Conservation (phyloP, 169 alveolate species). For the Plasmodium inui region DNA sequence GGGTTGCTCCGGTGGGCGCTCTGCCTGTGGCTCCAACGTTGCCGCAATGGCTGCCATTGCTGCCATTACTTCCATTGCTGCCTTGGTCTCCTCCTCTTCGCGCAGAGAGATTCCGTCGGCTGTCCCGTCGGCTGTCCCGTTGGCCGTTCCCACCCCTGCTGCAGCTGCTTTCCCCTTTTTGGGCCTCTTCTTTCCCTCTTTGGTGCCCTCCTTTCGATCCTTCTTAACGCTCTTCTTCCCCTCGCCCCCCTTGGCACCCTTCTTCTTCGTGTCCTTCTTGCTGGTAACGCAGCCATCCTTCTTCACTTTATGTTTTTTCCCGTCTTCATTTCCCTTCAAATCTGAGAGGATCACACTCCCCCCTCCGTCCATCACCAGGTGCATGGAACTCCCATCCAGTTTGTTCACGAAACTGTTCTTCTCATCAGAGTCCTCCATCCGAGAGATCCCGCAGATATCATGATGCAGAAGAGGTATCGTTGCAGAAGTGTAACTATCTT, state of each 20-base stretch:
- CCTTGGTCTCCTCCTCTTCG: neutral
- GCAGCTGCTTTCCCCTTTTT: neutral
- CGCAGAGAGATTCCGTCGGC: neutral
- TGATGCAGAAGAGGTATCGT: slow-evolving; percentile 8
- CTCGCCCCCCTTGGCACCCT: neutral
- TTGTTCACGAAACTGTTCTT: neutral
- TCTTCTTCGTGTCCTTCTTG: neutral
- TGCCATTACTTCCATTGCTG: neutral
- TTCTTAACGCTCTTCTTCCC: neutral
- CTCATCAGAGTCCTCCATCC: neutral
- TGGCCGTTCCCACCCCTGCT: neutral
- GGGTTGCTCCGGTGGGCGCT: neutral
- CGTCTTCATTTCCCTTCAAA: neutral
- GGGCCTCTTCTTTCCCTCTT: neutral
- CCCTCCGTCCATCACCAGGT: neutral
- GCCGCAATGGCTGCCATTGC: neutral
- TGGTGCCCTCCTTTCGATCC: neutral
- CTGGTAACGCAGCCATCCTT: neutral
- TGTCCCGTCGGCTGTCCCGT: neutral
- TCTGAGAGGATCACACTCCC: neutral
- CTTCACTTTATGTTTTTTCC: slow-evolving; percentile 14
- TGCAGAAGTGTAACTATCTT: neutral
- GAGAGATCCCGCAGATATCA: neutral
- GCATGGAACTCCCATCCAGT: neutral
- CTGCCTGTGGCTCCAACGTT: neutral